A percentile compares a stretch with the other conserved stretches of the same genome.
These are phyloP conservation scores for Pterula multifida DNA, from an alignment of 1,284 basidiomycete species.

Conservation along the genomic window DNA sequence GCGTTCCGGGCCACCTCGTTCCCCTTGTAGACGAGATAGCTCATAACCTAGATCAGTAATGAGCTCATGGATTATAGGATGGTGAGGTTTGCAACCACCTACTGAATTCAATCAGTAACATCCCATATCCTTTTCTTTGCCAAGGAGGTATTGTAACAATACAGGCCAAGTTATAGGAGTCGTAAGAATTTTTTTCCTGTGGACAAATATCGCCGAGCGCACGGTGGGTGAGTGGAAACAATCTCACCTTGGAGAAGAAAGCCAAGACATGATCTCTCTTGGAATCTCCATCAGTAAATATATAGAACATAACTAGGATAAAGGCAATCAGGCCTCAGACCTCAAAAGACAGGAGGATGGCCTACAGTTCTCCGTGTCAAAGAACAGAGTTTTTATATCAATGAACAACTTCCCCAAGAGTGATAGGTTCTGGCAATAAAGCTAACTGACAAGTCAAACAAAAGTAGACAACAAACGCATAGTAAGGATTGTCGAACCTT, in stretches of 20 bases:
- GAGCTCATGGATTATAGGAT: not conserved
- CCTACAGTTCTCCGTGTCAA: conserved; percentile 80
- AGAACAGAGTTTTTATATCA: conserved; percentile 95
- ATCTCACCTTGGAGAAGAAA: conserved; percentile 84
- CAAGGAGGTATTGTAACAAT: conserved; percentile 94
- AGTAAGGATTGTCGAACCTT: conserved; percentile 40
- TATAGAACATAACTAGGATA: conserved; percentile 78
- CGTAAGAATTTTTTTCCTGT: conserved; percentile 93
- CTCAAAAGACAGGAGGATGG: conserved; percentile 7
- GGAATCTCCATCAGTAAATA: conserved; percentile 79
- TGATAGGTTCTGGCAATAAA: conserved; percentile 93
- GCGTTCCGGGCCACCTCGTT: conserved; percentile 87
- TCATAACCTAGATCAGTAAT: conserved; percentile 67
- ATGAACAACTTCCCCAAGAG: conserved; percentile 99
- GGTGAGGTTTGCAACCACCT: conserved; percentile 15
- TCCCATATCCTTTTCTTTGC: conserved; percentile 85
- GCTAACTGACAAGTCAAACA: conserved; percentile 27
- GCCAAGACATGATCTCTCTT: conserved; percentile 69
- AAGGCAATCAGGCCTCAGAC: not conserved
- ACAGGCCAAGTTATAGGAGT: conserved; percentile 95
- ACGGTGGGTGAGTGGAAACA: not conserved
- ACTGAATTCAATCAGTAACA: conserved; percentile 98
- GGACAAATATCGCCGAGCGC: conserved; percentile 3
- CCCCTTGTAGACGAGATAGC: conserved; percentile 66
- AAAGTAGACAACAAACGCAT: conserved; percentile 6